Percentiles rank a stretch among this genome's conserved stretches.
phyloP scores from a whole-genome alignment of 78 protist species.

The slime mould (Dictyostelium discoideum) region dicty_2.7 NC_007088.5:7479501-7480000 shows the following conservation, averaged over 20 bases:
- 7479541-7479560: background rate
- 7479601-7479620: background rate
- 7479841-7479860: background rate
- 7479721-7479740: background rate
- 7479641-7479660: background rate
- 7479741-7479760: background rate
- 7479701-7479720: background rate
- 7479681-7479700: background rate
- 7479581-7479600: background rate
- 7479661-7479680: background rate
- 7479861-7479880: background rate
- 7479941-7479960: background rate
- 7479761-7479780: background rate
- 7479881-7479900: background rate
- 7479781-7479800: background rate
- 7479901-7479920: background rate
- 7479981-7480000: background rate
- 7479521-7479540: background rate
- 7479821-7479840: background rate
- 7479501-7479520: background rate
- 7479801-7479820: background rate
- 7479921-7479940: background rate
- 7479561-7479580: background rate
- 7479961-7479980: background rate
- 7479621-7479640: conserved; percentile 1